Base-by-base conservation (phyloP, 257 asterid genomes). In the Primulina tabacum region DNA sequence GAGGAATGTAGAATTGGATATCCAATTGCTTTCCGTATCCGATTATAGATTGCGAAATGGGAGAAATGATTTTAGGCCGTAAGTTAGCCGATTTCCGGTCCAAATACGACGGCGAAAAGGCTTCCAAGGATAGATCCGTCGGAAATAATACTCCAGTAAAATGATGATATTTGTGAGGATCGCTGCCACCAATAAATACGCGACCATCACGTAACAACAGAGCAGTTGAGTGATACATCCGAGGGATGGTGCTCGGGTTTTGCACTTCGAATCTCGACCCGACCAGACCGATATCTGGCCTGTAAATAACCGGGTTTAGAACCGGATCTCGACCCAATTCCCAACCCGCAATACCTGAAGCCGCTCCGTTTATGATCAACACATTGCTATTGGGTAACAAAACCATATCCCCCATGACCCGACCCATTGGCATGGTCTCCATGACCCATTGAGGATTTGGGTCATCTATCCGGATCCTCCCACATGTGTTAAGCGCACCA, bases 341-440 rank as follows among this genome's bases (percentile, higher is more conserved):
- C 34, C 34, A 32, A 4, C 34, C 34, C 6, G 5, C 34, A 7
- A 7, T 32, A 32, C 34, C 34, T 7, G 34, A 32, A 32, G 6
- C 34, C 34, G 34, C 34, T 3, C 34, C 34, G 5, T 32, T 82
- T 1, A 85, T 69, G 8, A 85, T 78, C 61, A 85, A 21, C 4
- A 85, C 71, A 8, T 78, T 40, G 2, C 82, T 87, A 24, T 82
- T 76, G 0, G 89, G 87, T 14, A 85, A 35, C 17, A 82, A 26
- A 9, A 82, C 33, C 87, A 85, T 85, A 65, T 85, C 87, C 16
- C 89, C 82, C 87, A 85, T 82, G 71, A 74, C 77, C 16, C 87
- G 68, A 60, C 78, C 69, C 7, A 40, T 1, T 2, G 89, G 89
- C 89, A 85, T 85, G 33, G 75, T 78, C 65, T 85, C 89, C 85